Base-by-base conservation (phyloP, 2,329 filamentous ascomycete genomes). In the Capronia americana region DNA sequence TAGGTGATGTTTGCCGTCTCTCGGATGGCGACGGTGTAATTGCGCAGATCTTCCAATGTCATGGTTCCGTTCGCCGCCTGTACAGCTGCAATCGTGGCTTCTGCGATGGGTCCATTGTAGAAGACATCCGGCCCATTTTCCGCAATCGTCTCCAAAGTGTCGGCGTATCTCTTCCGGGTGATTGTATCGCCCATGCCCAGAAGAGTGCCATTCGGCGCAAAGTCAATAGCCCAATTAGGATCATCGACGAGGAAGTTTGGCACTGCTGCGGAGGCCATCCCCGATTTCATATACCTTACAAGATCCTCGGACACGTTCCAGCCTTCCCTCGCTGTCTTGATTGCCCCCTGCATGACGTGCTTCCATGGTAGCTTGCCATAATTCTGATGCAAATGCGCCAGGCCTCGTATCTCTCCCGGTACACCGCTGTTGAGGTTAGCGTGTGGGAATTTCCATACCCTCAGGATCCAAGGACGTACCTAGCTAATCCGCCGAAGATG, bases 201-300 rank as follows among this genome's bases (percentile, higher is more conserved):
- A 2, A 92, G 81, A 0, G 85, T 89, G 3, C 93, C 94, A 67
- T 93, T 88, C 0, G 92, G 92, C 1, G 92, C 93, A 79, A 97
- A 97, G 75, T 97, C 94, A 56, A 91, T 77, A 0, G 93, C 92
- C 90, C 92, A 98, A 3, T 87, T 86, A 0, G 90, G 88, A 64
- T 97, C 88, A 2, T 90, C 83, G 0, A 88, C 81, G 0, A 97
- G 80, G 73, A 96, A 97, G 71, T 92, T 84, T 57, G 84, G 78
- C 7, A 81, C 72, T 63, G 65, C 77, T 65, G 72, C 69, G 2
- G 70, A 70, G 75, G 75, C 76, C 64, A 81, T 81, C 0, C 84
- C 85, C 2, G 76, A 81, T 0, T 82, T 75, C 86, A 96, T 94
- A 73, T 94, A 94, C 8, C 82, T 83, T 24, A 92, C 84, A 24